Evolutionary conservation across 108 stramenopile genomes (phyloP).

Genomic region (Fragilaria crotonensis): DNA sequence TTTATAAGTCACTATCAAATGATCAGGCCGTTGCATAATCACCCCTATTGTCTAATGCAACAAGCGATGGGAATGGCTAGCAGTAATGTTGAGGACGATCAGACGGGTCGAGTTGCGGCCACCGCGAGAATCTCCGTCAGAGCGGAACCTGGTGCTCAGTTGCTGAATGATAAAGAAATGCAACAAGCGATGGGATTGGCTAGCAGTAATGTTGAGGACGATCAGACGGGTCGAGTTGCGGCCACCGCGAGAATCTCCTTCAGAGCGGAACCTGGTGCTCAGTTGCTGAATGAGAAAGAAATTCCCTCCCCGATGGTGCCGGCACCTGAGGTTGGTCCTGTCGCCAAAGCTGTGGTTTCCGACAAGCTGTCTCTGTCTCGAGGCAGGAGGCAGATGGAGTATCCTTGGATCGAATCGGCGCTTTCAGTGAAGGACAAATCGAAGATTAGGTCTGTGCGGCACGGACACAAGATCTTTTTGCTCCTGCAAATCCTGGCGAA

Average conservation of each 20-base stretch:
- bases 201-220: background rate
- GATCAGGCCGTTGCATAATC: constrained; percentile 51
- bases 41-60: constrained; percentile 26
- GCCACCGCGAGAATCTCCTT: background rate
- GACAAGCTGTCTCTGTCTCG: background rate
- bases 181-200: background rate
- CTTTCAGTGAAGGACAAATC: background rate
- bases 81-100: constrained; percentile 15
- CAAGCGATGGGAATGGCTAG: constrained; percentile 5
- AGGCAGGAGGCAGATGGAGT: no score
- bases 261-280: background rate
- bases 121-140: background rate
- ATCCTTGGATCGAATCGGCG: background rate
- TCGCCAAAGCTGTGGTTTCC: background rate
- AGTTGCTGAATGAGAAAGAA: background rate
- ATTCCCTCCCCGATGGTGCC: background rate
- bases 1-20: constrained; percentile 17
- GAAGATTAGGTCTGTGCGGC: constrained; percentile 19
- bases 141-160: background rate
- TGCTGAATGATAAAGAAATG: background rate
- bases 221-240: background rate
- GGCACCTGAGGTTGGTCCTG: no score
- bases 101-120: background rate
- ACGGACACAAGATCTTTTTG: constrained; percentile 57
- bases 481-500: constrained; percentile 58